Conservation (phyloP, 495 filamentous ascomycete species). For the Cercophora samala region DNA sequence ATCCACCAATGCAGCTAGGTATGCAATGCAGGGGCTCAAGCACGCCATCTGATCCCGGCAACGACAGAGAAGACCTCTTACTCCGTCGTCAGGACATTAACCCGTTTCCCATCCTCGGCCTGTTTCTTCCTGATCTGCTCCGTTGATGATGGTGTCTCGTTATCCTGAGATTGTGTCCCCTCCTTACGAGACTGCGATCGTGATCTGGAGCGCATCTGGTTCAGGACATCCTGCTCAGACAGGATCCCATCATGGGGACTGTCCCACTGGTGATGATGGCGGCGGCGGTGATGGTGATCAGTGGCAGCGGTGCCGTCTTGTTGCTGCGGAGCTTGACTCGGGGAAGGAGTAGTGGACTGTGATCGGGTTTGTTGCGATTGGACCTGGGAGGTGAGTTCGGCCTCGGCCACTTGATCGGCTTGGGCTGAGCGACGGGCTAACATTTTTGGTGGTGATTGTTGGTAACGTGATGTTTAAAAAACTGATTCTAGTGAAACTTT, state of each 20-base stretch:
- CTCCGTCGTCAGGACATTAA: neutral
- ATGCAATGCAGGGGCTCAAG: too few species aligned
- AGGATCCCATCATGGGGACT: neutral
- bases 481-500: neutral
- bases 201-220: neutral
- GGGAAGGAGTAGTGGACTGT: too few species aligned
- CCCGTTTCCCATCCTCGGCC: neutral
- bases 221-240: slow-evolving; percentile 5
- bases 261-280: slow-evolving; percentile 9
- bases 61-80: too few species aligned
- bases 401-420: neutral
- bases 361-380: slow-evolving; percentile 5
- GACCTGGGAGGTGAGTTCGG: neutral
- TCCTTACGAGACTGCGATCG: neutral
- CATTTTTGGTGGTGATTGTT: neutral
- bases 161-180: neutral
- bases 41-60: too few species aligned
- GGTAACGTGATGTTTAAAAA: neutral
- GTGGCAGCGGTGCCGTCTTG: neutral
- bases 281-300: neutral
- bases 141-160: neutral
- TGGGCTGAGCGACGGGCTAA: neutral
- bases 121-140: neutral
- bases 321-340: neutral
- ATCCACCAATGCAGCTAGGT: too few species aligned